Conservation (phyloP, 1,139 yeast genomes). For the Diutina ranongensis region DNA sequence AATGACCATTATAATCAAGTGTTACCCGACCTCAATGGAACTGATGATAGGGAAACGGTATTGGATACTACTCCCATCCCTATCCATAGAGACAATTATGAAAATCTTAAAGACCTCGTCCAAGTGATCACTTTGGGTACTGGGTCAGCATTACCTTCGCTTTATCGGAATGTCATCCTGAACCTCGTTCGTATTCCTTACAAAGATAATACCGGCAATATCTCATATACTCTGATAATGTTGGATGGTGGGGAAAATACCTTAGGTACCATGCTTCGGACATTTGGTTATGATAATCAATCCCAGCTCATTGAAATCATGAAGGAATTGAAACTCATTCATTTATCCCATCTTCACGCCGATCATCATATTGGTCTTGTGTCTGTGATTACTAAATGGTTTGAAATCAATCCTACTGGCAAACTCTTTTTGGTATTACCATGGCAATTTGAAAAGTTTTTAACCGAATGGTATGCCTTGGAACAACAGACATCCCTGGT, state of each 20-base stretch:
- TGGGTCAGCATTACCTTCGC: slow-evolving; percentile 86
- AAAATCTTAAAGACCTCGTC: slow-evolving; percentile 29
- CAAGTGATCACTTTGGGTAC: slow-evolving; percentile 82
- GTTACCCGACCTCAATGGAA: slow-evolving; percentile 8
- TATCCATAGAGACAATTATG: not conserved
- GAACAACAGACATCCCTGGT: slow-evolving; percentile 24
- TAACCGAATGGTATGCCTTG: slow-evolving; percentile 58
- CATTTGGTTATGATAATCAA: slow-evolving; percentile 34
- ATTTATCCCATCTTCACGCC: slow-evolving; percentile 88
- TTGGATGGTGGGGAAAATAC: slow-evolving; percentile 96
- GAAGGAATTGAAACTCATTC: slow-evolving; percentile 50
- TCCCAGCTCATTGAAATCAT: slow-evolving; percentile 28
- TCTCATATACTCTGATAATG: slow-evolving; percentile 35
- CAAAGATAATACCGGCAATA: slow-evolving; percentile 17
- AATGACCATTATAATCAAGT: slow-evolving; percentile 8
- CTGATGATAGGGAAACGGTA: not conserved
- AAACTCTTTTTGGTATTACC: slow-evolving; percentile 58
- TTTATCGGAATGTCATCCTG: slow-evolving; percentile 74
- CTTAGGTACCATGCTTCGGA: slow-evolving; percentile 56
- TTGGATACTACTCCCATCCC: not conserved
- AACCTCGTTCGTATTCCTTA: slow-evolving; percentile 63
- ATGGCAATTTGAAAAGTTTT: slow-evolving; percentile 57
- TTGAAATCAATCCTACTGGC: slow-evolving; percentile 21
- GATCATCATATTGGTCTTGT: slow-evolving; percentile 90
- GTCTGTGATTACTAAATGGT: slow-evolving; percentile 64